Conservation (phyloP, 345 rosid species). For the Cardamine occulta region DNA sequence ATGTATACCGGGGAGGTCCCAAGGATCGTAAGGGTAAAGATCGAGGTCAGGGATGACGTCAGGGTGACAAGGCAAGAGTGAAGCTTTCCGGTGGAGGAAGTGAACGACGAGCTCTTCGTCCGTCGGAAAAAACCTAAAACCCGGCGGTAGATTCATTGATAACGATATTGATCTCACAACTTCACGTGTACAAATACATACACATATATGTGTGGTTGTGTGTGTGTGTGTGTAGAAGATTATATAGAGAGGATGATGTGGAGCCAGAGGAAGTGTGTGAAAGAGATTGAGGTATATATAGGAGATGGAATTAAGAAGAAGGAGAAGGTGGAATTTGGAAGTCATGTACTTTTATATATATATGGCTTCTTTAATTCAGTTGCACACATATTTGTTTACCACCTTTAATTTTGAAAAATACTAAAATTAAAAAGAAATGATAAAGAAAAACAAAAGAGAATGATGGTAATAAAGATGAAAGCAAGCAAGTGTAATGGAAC, state of each 20-base stretch:
- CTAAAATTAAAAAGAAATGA: background rate
- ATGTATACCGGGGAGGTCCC: conserved; percentile 84
- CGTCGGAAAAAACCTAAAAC: conserved; percentile 82
- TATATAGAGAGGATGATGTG: conserved; percentile 36
- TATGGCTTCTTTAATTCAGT: conserved; percentile 34
- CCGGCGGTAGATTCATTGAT: conserved; percentile 75
- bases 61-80: conserved; percentile 88
- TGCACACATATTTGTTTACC: conserved; percentile 26
- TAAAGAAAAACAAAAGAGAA: conserved; percentile 33
- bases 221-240: conserved; percentile 26
- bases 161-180: conserved; percentile 23
- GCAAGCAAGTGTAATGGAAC: conserved; percentile 38
- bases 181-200: conserved; percentile 10
- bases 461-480: conserved; percentile 39
- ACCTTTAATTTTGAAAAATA: conserved; percentile 10
- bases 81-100: conserved; percentile 88
- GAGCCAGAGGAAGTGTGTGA: conserved; percentile 47
- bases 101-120: conserved; percentile 96
- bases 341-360: conserved; percentile 20
- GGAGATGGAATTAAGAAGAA: conserved; percentile 10
- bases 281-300: conserved; percentile 44
- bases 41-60: conserved; percentile 96
- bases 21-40: conserved; percentile 84
- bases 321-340: conserved; percentile 27
- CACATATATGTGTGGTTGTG: conserved; percentile 7